Evolutionary conservation across 228 moss, liverwort and hornwort genomes (phyloP), one percentile per base, ranked within the genome.

Genomic region (Sphagnum magellanicum): DNA sequence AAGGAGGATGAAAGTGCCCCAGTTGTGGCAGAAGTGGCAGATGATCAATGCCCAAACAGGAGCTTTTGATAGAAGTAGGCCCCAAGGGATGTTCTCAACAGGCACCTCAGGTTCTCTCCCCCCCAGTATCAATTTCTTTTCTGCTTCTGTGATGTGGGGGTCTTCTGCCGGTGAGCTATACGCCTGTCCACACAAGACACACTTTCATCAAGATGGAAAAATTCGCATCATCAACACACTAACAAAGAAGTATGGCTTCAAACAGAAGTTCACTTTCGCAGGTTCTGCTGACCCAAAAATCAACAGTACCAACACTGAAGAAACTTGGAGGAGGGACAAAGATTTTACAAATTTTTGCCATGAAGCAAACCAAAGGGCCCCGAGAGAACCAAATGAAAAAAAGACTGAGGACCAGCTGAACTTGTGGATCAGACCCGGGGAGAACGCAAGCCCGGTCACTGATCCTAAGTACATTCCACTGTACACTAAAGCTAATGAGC

Each of bases 391-490:
- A 61, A 98, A 98, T 17, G 86, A 71, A 63, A 93, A 91, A 77
- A 98, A 98, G 46, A 98, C 98, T 53, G 98, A 98, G 5, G 98
- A 92, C 98, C 98, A 98, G 72, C 70, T 79, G 68, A 75, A 89
- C 52, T 75, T 81, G 66, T 93, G 94, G 11, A 93, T 92, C 6
- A 94, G 86, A 53, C 87, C 79, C 11, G 98, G 98, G 67, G 97
- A 93, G 71, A 87, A 93, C 5, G 93, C 97, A 16, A 97, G 81
- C 6, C 98, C 98, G 10, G 79, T 86, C 12, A 98, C 98, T 53
- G 98, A 98, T 63, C 98, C 98, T 64, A 98, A 76, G 70, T 98
- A 98, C 98, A 98, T 98, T 58, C 98, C 98, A 47, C 98, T 98
- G 57, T 98, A 98, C 60, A 98, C 98, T 59, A 98, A 74, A 15